phyloP scores from a whole-genome alignment of 352 stramenopile genomes.

The Pythium angustatum region DNA sequence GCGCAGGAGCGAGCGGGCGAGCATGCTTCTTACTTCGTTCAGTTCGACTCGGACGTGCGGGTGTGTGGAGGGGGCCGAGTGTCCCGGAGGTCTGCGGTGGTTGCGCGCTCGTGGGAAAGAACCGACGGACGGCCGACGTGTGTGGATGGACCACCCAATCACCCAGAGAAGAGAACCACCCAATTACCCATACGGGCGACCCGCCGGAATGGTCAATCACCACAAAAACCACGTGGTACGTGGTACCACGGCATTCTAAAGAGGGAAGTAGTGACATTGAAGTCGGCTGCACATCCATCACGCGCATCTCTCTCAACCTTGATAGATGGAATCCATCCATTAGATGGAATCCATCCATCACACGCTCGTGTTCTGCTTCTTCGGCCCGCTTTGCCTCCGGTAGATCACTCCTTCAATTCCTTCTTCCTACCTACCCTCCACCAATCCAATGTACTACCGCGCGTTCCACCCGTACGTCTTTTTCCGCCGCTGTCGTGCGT shows the following conservation, averaged over 20 bases:
- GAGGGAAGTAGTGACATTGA: slow-evolving; percentile 1
- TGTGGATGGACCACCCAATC: slow-evolving; percentile 17
- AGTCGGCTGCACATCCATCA: no score
- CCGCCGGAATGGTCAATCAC: slow-evolving; percentile 11
- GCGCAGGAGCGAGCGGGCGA: slow-evolving; percentile 49
- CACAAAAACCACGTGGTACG: slow-evolving; percentile 11
- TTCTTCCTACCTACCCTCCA: no score
- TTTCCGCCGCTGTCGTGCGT: no score
- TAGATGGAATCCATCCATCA: no score
- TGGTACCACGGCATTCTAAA: background rate
- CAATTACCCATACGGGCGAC: background rate
- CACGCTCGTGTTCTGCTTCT: no score
- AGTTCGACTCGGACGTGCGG: background rate
- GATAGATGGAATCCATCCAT: no score
- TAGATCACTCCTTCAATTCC: no score
- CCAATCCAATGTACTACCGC: no score
- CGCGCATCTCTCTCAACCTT: no score
- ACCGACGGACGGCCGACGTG: slow-evolving; percentile 1
- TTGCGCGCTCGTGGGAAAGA: slow-evolving; percentile 20
- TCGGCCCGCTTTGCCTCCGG: no score
- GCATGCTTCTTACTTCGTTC: slow-evolving; percentile 35
- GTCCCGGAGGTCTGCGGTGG: slow-evolving; percentile 17
- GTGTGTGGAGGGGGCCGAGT: background rate
- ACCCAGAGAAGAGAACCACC: slow-evolving; percentile 8
- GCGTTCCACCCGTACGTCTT: no score